phyloP scores from a whole-genome alignment of 129 eudicot genomes.

The Arctium minus region DNA sequence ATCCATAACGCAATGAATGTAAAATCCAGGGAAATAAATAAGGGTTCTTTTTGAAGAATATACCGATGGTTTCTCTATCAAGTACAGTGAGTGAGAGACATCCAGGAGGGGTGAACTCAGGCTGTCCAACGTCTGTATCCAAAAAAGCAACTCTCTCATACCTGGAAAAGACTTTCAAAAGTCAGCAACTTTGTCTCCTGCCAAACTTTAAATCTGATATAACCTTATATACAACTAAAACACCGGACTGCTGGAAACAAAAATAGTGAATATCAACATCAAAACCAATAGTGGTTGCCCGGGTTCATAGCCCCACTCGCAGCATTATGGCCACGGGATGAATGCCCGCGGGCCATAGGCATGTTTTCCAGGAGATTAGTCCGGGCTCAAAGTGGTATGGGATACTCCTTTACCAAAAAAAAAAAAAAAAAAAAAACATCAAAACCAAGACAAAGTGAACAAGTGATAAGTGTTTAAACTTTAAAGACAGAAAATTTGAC shows the following conservation, averaged over 20 bases:
- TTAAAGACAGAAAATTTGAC: too few relatives aligned
- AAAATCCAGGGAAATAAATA: neutral
- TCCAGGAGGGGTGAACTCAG: slow-evolving; percentile 96
- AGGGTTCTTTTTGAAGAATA: neutral
- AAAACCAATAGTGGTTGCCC: neutral
- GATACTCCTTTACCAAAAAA: too few relatives aligned
- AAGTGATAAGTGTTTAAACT: too few relatives aligned
- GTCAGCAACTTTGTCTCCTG: neutral
- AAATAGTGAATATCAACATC: neutral
- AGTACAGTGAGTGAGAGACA: slow-evolving; percentile 78
- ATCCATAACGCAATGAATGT: neutral
- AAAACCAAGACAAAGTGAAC: neutral
- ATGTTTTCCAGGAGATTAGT: too few relatives aligned
- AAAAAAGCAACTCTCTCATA: slow-evolving; percentile 78
- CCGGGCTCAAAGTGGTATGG: too few relatives aligned
- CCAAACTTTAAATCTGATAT: neutral
- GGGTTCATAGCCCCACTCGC: too few relatives aligned
- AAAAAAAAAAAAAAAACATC: too few relatives aligned
- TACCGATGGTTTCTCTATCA: slow-evolving; percentile 68
- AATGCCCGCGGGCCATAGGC: too few relatives aligned
- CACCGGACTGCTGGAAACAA: neutral
- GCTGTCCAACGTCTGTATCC: slow-evolving; percentile 99
- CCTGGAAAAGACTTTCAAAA: slow-evolving; percentile 34
- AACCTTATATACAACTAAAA: neutral
- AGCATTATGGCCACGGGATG: too few relatives aligned